These are phyloP conservation scores for Ogataea nakhonphanomensis DNA, from an alignment of 805 yeast species.

Conservation along the genomic window DNA sequence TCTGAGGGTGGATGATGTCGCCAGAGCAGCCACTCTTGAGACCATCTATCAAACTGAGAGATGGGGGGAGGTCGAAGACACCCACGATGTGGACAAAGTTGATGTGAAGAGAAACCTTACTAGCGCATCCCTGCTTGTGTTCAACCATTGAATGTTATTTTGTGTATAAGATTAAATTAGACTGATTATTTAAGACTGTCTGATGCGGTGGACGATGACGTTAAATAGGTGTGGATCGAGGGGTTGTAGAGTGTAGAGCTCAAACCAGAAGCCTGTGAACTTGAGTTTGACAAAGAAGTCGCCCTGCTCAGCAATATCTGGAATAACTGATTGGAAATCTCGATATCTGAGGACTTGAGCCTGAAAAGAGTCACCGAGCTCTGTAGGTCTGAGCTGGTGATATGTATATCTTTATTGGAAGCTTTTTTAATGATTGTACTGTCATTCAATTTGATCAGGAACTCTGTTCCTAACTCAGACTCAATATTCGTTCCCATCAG, in stretches of 20 bases:
- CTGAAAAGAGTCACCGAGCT: conserved; percentile 8
- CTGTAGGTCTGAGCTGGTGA: conserved; percentile 10
- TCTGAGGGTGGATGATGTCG: conserved; percentile 62
- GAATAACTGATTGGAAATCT: conserved; percentile 10
- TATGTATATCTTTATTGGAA: conserved; percentile 20
- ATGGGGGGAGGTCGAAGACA: conserved; percentile 99
- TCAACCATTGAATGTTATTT: conserved; percentile 3
- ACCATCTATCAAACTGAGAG: conserved; percentile 76
- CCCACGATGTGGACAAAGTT: conserved; percentile 95
- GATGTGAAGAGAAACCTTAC: conserved; percentile 82
- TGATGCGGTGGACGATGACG: conserved; percentile 17
- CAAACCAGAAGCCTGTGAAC: conserved; percentile 24
- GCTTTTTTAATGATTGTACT: conserved; percentile 19
- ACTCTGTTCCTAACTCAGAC: conserved; percentile 12
- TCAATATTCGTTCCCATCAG: conserved; percentile 16
- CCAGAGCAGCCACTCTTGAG: conserved; percentile 77
- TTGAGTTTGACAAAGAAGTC: conserved; percentile 23
- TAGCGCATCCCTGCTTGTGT: conserved; percentile 61
- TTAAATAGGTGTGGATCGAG: conserved; percentile 14
- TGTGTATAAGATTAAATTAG: conserved; percentile 1
- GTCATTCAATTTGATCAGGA: conserved; percentile 17
- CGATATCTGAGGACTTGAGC: conserved; percentile 7
- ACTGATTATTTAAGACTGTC: conserved; percentile 7
- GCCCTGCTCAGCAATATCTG: conserved; percentile 10
- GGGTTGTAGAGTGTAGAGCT: conserved; percentile 15